phyloP scores from a whole-genome alignment of 2,329 filamentous ascomycete genomes.

The Aspergillus proliferans region DNA sequence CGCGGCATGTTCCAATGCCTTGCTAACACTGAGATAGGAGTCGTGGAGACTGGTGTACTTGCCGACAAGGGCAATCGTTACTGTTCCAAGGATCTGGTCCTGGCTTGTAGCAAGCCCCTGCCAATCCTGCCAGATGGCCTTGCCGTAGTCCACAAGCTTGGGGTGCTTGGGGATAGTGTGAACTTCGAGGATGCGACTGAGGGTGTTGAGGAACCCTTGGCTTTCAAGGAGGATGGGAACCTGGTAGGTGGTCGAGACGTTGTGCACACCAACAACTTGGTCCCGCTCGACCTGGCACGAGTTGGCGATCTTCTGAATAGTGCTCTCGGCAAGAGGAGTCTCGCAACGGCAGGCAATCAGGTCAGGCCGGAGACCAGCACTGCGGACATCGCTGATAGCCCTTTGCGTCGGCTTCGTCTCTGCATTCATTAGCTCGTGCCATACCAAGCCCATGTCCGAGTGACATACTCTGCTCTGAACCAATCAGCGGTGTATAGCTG shows the following conservation, averaged over 20 bases:
- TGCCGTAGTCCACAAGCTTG: constrained; percentile 56
- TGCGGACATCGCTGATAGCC: constrained; percentile 76
- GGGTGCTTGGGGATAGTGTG: constrained; percentile 51
- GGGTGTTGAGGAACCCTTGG: constrained; percentile 65
- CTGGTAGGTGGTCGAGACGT: constrained; percentile 87
- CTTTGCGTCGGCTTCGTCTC: constrained; percentile 94
- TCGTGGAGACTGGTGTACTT: constrained; percentile 86
- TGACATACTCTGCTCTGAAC: constrained; percentile 59
- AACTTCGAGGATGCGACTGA: constrained; percentile 61
- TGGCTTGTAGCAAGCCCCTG: constrained; percentile 62
- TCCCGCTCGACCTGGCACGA: constrained; percentile 81
- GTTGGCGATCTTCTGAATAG: constrained; percentile 79
- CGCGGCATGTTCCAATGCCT: constrained; percentile 82
- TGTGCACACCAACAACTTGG: constrained; percentile 79
- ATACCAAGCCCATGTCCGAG: neutral
- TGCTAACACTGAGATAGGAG: constrained; percentile 76
- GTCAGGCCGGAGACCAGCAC: constrained; percentile 67
- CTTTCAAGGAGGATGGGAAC: constrained; percentile 86
- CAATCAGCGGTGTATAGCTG: constrained; percentile 64
- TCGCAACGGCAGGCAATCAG: constrained; percentile 93
- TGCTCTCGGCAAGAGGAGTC: constrained; percentile 62
- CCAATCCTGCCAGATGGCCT: constrained; percentile 73
- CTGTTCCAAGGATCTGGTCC: constrained; percentile 59
- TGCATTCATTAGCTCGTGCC: neutral
- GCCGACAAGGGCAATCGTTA: constrained; percentile 81